Conservation (phyloP, 345 rosid species). For the Nephelium lappaceum region DNA sequence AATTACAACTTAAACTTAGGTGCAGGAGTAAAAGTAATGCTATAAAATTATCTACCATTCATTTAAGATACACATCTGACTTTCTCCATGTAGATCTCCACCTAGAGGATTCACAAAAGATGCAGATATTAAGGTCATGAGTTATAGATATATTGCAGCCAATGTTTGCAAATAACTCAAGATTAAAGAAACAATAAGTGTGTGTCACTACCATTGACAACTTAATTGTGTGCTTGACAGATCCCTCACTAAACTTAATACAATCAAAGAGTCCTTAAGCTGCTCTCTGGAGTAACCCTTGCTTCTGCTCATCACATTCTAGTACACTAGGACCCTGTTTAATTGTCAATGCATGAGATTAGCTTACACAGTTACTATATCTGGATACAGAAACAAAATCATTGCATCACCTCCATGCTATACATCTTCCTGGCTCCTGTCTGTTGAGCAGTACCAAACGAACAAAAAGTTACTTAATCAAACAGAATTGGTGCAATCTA, state of each 20-base stretch:
- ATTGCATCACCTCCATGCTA: slow-evolving; percentile 73
- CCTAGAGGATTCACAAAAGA: slow-evolving; percentile 42
- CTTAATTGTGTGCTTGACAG: slow-evolving; percentile 53
- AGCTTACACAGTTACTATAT: not conserved
- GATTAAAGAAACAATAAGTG: not conserved
- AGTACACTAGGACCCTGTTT: slow-evolving; percentile 66
- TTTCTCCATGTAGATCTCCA: slow-evolving; percentile 97
- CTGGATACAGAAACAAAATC: not conserved
- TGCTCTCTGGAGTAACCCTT: slow-evolving; percentile 77
- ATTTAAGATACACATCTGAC: slow-evolving; percentile 52
- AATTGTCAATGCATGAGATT: slow-evolving; percentile 12
- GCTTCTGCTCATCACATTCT: slow-evolving; percentile 54
- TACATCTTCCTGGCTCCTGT: slow-evolving; percentile 96
- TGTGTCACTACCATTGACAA: slow-evolving; percentile 71
- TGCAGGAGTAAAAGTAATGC: not conserved
- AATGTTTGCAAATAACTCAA: not conserved
- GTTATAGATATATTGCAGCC: slow-evolving; percentile 1
- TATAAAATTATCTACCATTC: not conserved
- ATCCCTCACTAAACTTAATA: slow-evolving; percentile 44
- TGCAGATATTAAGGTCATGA: slow-evolving; percentile 5
- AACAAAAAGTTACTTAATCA: slow-evolving; percentile 1
- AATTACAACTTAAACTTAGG: not conserved
- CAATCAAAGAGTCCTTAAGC: slow-evolving; percentile 70
- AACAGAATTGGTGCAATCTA: not conserved
- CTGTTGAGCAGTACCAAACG: slow-evolving; percentile 40